Percentiles rank a stretch among this genome's conserved stretches.
phyloP scores from a whole-genome alignment of 352 stramenopile genomes.

The Globisporangium carolinianum region DNA sequence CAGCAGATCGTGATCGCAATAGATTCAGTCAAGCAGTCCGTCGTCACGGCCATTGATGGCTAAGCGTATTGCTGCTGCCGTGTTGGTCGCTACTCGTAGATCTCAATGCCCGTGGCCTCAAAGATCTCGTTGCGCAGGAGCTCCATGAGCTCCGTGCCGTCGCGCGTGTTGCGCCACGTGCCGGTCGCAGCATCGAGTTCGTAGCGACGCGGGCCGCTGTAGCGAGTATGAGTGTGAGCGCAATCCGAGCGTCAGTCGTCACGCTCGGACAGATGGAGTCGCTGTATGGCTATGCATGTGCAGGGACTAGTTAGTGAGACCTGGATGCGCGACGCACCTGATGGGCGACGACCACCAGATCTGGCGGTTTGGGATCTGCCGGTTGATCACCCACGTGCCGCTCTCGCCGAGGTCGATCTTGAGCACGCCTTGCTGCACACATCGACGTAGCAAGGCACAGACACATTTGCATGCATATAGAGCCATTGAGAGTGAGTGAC shows the following conservation, averaged over 20 bases:
- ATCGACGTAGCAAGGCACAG: too few relatives aligned
- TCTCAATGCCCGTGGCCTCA: constrained; percentile 73
- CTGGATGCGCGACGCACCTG: constrained; percentile 33
- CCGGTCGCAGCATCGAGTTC: constrained; percentile 65
- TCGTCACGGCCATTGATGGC: background rate
- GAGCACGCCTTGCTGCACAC: constrained; percentile 90
- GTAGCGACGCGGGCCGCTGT: constrained; percentile 85
- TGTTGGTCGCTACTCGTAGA: constrained; percentile 42
- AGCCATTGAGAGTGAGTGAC: background rate
- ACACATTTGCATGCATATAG: background rate
- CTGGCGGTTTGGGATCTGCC: constrained; percentile 96
- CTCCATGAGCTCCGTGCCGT: constrained; percentile 66
- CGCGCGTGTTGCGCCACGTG: constrained; percentile 81
- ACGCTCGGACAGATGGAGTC: background rate
- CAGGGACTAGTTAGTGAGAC: background rate
- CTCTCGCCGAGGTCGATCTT: constrained; percentile 91
- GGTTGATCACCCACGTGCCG: constrained; percentile 97
- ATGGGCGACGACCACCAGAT: constrained; percentile 97
- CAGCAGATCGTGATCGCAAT: background rate
- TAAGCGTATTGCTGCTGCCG: background rate
- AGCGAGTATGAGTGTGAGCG: background rate
- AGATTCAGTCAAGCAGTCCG: background rate
- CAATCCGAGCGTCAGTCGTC: too few relatives aligned
- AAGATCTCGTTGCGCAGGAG: constrained; percentile 72
- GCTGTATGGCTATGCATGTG: background rate